A percentile compares a stretch with the other conserved stretches of the same genome.
phyloP scores from a whole-genome alignment of 2,329 filamentous ascomycete genomes.

The Penicillium occitanis region DNA sequence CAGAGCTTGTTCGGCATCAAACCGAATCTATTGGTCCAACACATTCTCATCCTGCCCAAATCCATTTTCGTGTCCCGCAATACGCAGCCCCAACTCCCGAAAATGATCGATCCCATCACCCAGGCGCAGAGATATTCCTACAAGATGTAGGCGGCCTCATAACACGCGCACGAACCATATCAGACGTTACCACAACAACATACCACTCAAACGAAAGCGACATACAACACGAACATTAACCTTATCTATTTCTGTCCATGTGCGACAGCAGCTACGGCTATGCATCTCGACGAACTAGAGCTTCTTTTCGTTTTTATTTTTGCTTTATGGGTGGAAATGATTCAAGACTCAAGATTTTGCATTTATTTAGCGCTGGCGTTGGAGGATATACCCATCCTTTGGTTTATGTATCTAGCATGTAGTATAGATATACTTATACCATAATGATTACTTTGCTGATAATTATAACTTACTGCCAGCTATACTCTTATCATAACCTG shows the following conservation, averaged over 20 bases:
- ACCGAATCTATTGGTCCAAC: background rate
- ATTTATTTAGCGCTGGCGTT: conserved; percentile 20
- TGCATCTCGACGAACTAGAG: background rate
- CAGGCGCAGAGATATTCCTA: background rate
- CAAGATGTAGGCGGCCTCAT: background rate
- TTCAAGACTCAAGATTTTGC: background rate
- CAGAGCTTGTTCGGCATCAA: background rate
- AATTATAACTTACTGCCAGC: no score
- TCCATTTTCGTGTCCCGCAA: background rate
- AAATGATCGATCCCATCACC: background rate
- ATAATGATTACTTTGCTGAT: background rate
- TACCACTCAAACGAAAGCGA: background rate
- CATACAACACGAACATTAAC: background rate
- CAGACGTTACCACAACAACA: background rate
- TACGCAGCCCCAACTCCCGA: background rate
- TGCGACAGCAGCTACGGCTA: background rate
- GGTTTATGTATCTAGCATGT: background rate
- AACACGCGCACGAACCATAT: background rate
- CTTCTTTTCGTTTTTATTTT: background rate
- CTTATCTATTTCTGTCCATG: background rate
- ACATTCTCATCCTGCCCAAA: background rate
- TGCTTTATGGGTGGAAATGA: background rate
- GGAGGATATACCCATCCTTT: conserved; percentile 16
- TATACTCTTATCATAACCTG: no score
- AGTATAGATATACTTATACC: background rate